Evolutionary conservation across 106 monocot genomes (phyloP).

Genomic region (Chionographis japonica): DNA sequence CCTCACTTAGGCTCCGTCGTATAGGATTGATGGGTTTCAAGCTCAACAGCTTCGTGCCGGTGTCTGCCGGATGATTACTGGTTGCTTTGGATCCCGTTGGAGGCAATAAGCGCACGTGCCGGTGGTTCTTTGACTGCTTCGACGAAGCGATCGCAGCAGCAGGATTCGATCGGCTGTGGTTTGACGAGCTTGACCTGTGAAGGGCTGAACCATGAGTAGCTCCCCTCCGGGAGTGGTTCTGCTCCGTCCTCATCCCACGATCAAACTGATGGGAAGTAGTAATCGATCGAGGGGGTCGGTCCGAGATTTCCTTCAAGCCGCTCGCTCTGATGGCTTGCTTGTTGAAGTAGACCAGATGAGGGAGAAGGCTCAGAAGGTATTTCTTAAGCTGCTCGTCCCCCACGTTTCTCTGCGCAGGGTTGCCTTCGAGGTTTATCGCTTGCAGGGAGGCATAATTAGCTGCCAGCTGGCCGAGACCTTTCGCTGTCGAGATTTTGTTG

Average conservation of each 20-base stretch:
- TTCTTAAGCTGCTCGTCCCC: conserved; percentile 83
- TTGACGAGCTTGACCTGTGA: conserved; percentile 14
- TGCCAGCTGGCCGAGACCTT: conserved; percentile 78
- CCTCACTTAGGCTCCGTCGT: conserved; percentile 41
- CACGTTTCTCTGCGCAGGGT: conserved; percentile 72
- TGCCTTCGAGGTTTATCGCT: conserved; percentile 66
- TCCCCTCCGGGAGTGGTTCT: conserved; percentile 21
- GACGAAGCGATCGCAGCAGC: background rate
- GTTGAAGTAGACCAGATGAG: conserved; percentile 64
- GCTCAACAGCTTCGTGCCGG: conserved; percentile 13
- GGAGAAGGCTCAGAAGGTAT: conserved; percentile 57
- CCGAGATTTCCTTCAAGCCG: conserved; percentile 41
- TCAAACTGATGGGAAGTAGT: conserved; percentile 28
- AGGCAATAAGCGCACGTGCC: conserved; percentile 10
- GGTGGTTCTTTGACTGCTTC: conserved; percentile 23
- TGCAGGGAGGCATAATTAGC: conserved; percentile 76
- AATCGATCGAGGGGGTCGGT: conserved; percentile 15
- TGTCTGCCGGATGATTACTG: background rate
- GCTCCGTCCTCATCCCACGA: conserved; percentile 27
- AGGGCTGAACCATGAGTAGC: conserved; percentile 5
- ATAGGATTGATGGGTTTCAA: conserved; percentile 24
- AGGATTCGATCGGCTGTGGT: conserved; percentile 11
- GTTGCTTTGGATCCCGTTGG: conserved; percentile 7
- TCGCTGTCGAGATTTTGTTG: conserved; percentile 75
- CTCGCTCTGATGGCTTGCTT: conserved; percentile 39